These are phyloP conservation scores for Aureoboletus auriporus DNA, from an alignment of 768 basidiomycete genomes.

Conservation along the genomic window DNA sequence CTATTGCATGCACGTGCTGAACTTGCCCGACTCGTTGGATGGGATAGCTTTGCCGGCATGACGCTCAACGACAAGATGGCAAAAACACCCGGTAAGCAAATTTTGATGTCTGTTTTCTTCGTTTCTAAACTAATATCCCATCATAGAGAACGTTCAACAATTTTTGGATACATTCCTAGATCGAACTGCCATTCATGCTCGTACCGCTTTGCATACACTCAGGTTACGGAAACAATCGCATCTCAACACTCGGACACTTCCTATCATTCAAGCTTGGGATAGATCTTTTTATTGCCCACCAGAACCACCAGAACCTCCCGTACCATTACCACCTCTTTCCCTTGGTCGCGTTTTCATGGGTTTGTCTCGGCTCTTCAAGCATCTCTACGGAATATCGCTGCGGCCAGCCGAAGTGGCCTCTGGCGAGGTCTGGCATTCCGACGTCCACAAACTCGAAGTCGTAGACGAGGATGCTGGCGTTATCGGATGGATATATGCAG, in stretches of 20 bases:
- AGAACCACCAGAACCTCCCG: slow-evolving; percentile 69
- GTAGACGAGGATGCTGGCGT: slow-evolving; percentile 83
- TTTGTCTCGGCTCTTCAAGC: slow-evolving; percentile 82
- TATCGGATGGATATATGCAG: slow-evolving; percentile 94
- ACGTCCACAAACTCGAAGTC: slow-evolving; percentile 90
- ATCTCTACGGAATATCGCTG: slow-evolving; percentile 82
- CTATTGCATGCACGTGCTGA: slow-evolving; percentile 76
- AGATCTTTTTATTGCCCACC: slow-evolving; percentile 89
- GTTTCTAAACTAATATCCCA: slow-evolving; percentile 1
- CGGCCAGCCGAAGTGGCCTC: slow-evolving; percentile 62
- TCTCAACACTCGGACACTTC: slow-evolving; percentile 52
- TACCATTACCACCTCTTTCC: slow-evolving; percentile 71
- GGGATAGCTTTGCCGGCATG: slow-evolving; percentile 83
- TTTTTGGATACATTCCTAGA: slow-evolving; percentile 82
- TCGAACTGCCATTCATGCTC: slow-evolving; percentile 76
- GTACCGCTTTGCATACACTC: slow-evolving; percentile 63
- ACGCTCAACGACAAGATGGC: slow-evolving; percentile 96
- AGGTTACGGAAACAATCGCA: slow-evolving; percentile 73
- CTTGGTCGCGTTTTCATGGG: slow-evolving; percentile 91
- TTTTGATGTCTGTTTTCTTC: neutral
- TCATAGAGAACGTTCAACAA: slow-evolving; percentile 73
- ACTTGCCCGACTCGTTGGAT: slow-evolving; percentile 80
- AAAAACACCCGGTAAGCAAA: slow-evolving; percentile 71
- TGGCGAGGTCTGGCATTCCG: slow-evolving; percentile 87
- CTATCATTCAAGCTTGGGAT: slow-evolving; percentile 91